Percentiles rank a stretch among this genome's conserved stretches.
Evolutionary conservation across 495 filamentous ascomycete genomes (phyloP).

Genomic region (Xylaria flabelliformis): DNA sequence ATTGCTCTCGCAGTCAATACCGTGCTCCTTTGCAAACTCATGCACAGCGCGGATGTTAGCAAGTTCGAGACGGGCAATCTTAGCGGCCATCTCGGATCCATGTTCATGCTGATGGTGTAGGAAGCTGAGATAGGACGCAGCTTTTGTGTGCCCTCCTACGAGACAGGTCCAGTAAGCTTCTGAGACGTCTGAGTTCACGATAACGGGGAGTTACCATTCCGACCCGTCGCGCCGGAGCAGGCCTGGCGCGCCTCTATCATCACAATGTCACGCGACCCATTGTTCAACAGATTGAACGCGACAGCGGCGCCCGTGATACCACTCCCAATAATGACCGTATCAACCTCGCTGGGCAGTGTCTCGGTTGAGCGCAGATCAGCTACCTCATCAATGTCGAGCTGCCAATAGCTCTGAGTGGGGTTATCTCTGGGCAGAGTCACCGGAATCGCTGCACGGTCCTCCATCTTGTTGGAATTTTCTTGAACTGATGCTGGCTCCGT

Average conservation of each 20-base stretch:
- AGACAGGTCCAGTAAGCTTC: background rate
- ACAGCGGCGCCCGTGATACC: constrained; percentile 71
- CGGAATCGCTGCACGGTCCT: constrained; percentile 51
- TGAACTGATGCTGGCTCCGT: background rate
- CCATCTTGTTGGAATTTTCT: constrained; percentile 40
- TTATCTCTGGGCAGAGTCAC: constrained; percentile 59
- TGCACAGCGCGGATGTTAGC: constrained; percentile 63
- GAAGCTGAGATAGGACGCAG: constrained; percentile 65
- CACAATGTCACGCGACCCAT: constrained; percentile 43
- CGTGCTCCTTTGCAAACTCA: constrained; percentile 56
- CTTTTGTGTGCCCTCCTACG: constrained; percentile 68
- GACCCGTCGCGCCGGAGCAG: constrained; percentile 65
- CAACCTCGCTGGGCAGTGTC: constrained; percentile 53
- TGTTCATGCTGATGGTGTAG: constrained; percentile 47
- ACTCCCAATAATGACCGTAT: constrained; percentile 71
- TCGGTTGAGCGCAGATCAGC: constrained; percentile 58
- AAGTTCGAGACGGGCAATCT: constrained; percentile 63
- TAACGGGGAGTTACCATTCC: constrained; percentile 55
- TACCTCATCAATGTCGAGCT: constrained; percentile 64
- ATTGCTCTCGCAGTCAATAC: constrained; percentile 58
- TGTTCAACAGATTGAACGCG: constrained; percentile 61
- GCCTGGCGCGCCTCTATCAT: constrained; percentile 66
- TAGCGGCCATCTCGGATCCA: constrained; percentile 52
- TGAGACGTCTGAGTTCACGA: background rate
- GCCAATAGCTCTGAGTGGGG: constrained; percentile 76